Percentiles rank a stretch among this genome's conserved stretches.
Conservation (phyloP, 495 filamentous ascomycete genomes). For the Hyaloscypha hepaticicola region DNA sequence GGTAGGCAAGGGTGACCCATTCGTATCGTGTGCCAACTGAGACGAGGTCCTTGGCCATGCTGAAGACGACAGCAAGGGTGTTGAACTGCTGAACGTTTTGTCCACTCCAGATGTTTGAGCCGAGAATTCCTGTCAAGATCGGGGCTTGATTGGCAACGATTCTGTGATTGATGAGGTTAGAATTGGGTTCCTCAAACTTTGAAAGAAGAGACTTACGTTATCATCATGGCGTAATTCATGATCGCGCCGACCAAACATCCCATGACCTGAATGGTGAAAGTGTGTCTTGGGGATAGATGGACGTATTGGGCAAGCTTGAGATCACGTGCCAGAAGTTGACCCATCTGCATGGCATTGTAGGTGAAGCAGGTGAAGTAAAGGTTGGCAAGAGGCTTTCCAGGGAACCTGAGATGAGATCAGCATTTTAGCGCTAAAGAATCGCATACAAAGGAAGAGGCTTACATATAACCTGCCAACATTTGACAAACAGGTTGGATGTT, state of each 20-base stretch:
- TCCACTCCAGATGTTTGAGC: slow-evolving; percentile 49
- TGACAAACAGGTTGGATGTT: slow-evolving; percentile 38
- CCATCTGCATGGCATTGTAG: slow-evolving; percentile 43
- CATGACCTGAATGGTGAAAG: slow-evolving; percentile 46
- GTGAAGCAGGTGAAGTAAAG: slow-evolving; percentile 46
- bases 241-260: slow-evolving; percentile 47
- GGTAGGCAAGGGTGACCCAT: slow-evolving; percentile 39
- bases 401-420: neutral
- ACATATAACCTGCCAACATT: slow-evolving; percentile 41
- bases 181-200: neutral
- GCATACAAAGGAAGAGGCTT: neutral
- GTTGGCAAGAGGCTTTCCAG: slow-evolving; percentile 38
- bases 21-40: slow-evolving; percentile 35
- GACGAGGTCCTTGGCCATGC: slow-evolving; percentile 44
- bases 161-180: neutral
- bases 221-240: slow-evolving; percentile 52
- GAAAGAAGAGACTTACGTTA: slow-evolving; percentile 9
- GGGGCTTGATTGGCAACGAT: slow-evolving; percentile 40
- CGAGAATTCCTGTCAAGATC: slow-evolving; percentile 40
- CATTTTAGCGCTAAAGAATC: neutral
- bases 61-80: slow-evolving; percentile 44
- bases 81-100: slow-evolving; percentile 43
- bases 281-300: slow-evolving; percentile 39
- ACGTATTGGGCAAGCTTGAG: slow-evolving; percentile 41
- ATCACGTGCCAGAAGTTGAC: slow-evolving; percentile 36